phyloP scores from a whole-genome alignment of 257 asterid genomes.

The Fraxinus anomala region DNA sequence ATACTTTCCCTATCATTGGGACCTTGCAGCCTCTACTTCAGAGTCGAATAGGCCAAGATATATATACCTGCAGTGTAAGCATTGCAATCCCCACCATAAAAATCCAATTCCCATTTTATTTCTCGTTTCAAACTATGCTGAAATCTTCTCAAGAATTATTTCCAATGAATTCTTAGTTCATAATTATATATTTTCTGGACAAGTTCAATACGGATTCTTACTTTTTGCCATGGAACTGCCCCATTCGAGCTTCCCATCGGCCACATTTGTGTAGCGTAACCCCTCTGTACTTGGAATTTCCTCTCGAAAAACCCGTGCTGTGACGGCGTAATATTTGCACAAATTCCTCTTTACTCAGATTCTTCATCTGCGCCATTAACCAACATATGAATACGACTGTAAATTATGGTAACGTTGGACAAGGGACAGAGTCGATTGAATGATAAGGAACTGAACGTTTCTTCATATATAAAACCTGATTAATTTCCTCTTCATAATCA shows the following conservation, averaged over 20 bases:
- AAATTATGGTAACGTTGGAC: no score
- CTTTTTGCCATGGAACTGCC: slow-evolving; percentile 65
- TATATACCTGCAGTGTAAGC: slow-evolving; percentile 46
- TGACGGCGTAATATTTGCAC: slow-evolving; percentile 58
- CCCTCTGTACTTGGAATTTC: slow-evolving; percentile 65
- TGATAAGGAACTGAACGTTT: background rate
- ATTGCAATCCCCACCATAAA: slow-evolving; percentile 41
- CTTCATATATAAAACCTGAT: slow-evolving; percentile 9
- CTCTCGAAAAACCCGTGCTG: slow-evolving; percentile 67
- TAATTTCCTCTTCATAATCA: slow-evolving; percentile 22
- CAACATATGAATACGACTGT: background rate
- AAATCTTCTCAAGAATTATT: background rate
- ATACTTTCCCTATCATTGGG: slow-evolving; percentile 21
- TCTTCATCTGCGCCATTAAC: slow-evolving; percentile 36
- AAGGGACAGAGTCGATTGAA: background rate
- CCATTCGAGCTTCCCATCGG: slow-evolving; percentile 77
- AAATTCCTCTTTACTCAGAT: slow-evolving; percentile 56
- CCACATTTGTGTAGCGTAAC: slow-evolving; percentile 70
- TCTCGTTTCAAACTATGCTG: background rate
- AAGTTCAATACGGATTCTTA: slow-evolving; percentile 22
- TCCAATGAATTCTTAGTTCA: slow-evolving; percentile 14
- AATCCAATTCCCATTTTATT: background rate
- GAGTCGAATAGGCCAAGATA: slow-evolving; percentile 56
- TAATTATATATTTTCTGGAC: background rate
- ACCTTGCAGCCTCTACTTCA: slow-evolving; percentile 62